phyloP scores from a whole-genome alignment of 495 filamentous ascomycete species.

The Sphaerosporella brunnea region DNA sequence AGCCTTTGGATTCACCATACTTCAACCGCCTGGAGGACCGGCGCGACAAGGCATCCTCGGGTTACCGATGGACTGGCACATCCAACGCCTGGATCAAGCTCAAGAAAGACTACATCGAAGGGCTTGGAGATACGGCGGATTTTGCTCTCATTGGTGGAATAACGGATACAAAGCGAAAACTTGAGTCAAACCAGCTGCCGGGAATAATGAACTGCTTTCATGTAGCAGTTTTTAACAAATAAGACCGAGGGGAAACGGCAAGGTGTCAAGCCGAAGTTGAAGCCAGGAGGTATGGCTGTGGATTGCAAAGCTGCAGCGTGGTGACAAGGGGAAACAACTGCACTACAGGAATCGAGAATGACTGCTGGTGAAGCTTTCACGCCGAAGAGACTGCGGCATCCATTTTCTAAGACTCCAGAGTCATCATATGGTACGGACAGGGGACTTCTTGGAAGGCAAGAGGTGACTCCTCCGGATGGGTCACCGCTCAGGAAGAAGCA shows the following conservation, averaged over 20 bases:
- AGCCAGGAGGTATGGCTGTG: conserved; percentile 10
- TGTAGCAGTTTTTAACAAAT: conserved; percentile 59
- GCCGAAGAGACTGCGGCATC: neutral
- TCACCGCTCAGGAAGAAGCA: neutral
- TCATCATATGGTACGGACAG: neutral
- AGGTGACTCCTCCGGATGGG: neutral
- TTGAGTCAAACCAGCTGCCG: neutral
- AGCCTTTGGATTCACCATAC: conserved; percentile 61
- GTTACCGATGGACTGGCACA: conserved; percentile 18
- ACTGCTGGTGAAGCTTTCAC: neutral
- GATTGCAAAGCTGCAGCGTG: conserved; percentile 1
- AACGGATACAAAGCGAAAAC: conserved; percentile 31
- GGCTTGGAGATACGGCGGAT: conserved; percentile 64
- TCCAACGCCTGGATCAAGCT: conserved; percentile 52
- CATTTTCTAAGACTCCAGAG: neutral
- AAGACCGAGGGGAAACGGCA: conserved; percentile 41
- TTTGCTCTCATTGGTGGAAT: conserved; percentile 60
- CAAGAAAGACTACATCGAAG: conserved; percentile 77
- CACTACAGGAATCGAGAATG: neutral
- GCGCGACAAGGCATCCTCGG: conserved; percentile 1
- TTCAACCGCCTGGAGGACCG: conserved; percentile 34
- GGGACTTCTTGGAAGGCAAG: neutral
- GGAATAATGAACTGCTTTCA: conserved; percentile 55
- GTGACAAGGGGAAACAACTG: neutral
- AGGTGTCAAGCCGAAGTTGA: conserved; percentile 40